A percentile compares a stretch with the other conserved stretches of the same genome.
Conservation (phyloP, 371 early-diverging fungal genomes). For the Blakeslea trispora region DNA sequence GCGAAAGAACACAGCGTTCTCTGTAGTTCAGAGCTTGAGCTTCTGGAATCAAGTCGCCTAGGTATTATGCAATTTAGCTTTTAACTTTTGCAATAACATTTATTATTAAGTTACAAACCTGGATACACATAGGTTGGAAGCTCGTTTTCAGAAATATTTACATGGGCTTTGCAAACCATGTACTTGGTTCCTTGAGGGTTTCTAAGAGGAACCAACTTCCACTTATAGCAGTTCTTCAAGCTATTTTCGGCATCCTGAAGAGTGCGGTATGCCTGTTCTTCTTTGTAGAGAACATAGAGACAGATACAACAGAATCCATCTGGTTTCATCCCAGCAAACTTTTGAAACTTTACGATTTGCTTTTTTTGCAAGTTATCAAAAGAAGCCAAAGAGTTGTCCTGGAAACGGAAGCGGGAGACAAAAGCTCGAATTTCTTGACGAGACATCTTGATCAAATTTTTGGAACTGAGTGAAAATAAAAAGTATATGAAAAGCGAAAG, state of each 20-base stretch:
- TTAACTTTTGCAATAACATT: not conserved
- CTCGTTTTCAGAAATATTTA: not conserved
- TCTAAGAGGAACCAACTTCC: not conserved
- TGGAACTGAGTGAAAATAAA: no score
- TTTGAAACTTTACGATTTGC: slow-evolving; percentile 1
- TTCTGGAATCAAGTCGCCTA: not conserved
- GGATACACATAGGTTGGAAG: not conserved
- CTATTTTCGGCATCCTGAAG: not conserved
- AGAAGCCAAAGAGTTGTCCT: no score
- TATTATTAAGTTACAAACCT: not conserved
- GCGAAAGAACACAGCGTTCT: slow-evolving; percentile 5
- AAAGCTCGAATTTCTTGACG: no score
- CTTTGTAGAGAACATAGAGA: slow-evolving; percentile 1
- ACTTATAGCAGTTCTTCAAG: not conserved
- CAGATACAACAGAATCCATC: slow-evolving; percentile 5
- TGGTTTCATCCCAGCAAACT: slow-evolving; percentile 3
- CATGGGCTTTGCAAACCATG: not conserved
- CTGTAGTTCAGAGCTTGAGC: slow-evolving; percentile 6
- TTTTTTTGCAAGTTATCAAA: not conserved
- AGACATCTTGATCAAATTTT: no score
- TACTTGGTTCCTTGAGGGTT: not conserved
- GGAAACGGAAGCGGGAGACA: no score
- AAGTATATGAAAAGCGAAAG: no score
- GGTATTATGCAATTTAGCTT: not conserved
- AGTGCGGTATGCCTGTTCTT: not conserved